Evolutionary conservation across 257 asterid species (phyloP).

Genomic region (Solanum etuberosum): DNA sequence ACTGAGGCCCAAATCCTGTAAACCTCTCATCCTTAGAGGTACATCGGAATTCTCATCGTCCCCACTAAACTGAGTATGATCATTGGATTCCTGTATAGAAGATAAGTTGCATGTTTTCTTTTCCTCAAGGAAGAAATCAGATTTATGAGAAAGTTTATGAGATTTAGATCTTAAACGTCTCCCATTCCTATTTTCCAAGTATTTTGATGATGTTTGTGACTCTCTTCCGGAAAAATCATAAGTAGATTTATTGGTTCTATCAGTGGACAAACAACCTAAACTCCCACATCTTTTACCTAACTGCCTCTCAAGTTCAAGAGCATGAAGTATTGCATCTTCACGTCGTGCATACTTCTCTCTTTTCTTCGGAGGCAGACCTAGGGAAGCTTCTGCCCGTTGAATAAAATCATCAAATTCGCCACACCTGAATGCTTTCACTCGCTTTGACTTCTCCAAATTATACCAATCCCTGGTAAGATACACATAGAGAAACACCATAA

Average conservation of each 20-base stretch:
- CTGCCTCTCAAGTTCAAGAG: conserved; percentile 86
- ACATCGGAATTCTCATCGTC: conserved; percentile 54
- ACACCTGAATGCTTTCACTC: conserved; percentile 91
- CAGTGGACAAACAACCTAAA: conserved; percentile 36
- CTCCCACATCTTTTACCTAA: conserved; percentile 64
- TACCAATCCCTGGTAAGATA: conserved; percentile 84
- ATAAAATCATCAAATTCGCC: conserved; percentile 94
- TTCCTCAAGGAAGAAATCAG: conserved; percentile 26
- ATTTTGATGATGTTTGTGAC: conserved; percentile 21
- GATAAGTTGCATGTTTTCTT: conserved; percentile 26
- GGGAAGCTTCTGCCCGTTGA: conserved; percentile 89
- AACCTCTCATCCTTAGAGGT: conserved; percentile 73
- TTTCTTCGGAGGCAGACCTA: conserved; percentile 90
- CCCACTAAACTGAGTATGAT: conserved; percentile 38
- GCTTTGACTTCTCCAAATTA: conserved; percentile 98
- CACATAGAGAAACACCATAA: background rate
- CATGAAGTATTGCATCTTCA: conserved; percentile 98
- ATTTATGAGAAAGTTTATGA: conserved; percentile 27
- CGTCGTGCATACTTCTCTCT: conserved; percentile 96
- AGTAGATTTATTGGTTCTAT: conserved; percentile 30
- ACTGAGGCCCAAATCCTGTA: conserved; percentile 69
- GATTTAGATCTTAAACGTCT: conserved; percentile 20
- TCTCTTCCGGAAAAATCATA: conserved; percentile 21
- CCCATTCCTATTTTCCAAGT: conserved; percentile 33
- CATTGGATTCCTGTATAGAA: conserved; percentile 22